These are phyloP conservation scores for Tetradesmus obliquus DNA, from an alignment of 139 green algal genomes.

Conservation along the genomic window DNA sequence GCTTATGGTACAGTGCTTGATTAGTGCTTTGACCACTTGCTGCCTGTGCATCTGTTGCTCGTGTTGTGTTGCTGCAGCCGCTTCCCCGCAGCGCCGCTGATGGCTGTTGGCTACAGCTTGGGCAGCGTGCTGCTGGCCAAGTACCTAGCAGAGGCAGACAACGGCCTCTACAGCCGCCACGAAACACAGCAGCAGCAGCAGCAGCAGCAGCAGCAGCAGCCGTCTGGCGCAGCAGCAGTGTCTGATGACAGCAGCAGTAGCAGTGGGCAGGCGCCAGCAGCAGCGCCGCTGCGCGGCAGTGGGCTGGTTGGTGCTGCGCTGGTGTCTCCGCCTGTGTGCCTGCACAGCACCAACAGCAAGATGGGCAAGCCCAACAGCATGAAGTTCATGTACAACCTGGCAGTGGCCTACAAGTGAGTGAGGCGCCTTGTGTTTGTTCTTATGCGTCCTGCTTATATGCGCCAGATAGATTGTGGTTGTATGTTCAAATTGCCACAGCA, in stretches of 20 bases:
- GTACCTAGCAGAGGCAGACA: conserved; percentile 78
- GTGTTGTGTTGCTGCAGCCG: conserved; percentile 42
- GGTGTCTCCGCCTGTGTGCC: conserved; percentile 65
- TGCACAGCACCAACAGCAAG: conserved; percentile 48
- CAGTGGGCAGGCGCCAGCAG: background rate
- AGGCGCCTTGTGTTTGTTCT: no score
- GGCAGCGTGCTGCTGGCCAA: conserved; percentile 81
- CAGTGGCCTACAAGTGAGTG: conserved; percentile 61
- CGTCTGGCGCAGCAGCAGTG: background rate
- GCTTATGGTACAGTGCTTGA: background rate
- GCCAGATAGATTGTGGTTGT: no score
- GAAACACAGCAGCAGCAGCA: conserved; percentile 1
- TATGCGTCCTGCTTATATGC: no score
- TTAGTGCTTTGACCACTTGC: background rate
- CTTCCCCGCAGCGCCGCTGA: conserved; percentile 69
- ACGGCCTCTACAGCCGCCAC: conserved; percentile 49
- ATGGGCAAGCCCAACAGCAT: conserved; percentile 42
- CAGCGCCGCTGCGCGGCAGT: conserved; percentile 44
- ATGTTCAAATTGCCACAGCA: no score
- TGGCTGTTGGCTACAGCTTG: conserved; percentile 80
- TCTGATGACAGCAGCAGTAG: background rate
- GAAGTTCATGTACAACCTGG: conserved; percentile 73
- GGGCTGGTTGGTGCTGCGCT: conserved; percentile 65
- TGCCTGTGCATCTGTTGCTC: background rate
- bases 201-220: conserved; percentile 15